Conservation (phyloP, 1,284 basidiomycete genomes). For the Rhodotorula glutinis region DNA sequence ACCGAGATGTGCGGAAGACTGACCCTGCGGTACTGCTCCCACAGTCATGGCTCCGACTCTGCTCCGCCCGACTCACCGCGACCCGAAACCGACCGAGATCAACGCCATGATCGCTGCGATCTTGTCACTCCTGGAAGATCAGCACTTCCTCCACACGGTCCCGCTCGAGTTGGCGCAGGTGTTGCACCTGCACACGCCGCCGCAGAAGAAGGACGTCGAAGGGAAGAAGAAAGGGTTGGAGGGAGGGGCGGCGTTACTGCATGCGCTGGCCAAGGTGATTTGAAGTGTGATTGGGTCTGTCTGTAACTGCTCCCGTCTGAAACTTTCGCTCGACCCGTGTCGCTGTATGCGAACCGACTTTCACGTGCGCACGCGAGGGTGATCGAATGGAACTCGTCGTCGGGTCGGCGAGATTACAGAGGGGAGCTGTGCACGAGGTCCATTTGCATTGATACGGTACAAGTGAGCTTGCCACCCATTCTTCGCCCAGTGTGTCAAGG, state of each 20-base stretch:
- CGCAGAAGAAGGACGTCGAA: not conserved
- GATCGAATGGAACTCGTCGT: too few relatives aligned
- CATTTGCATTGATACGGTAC: too few relatives aligned
- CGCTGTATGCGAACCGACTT: not conserved
- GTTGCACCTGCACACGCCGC: conserved; percentile 19
- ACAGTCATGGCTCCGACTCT: conserved; percentile 32
- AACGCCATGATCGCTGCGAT: conserved; percentile 26
- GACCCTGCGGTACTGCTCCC: too few relatives aligned
- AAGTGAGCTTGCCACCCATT: too few relatives aligned
- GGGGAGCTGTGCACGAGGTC: too few relatives aligned
- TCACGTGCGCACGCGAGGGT: too few relatives aligned
- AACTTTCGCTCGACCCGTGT: too few relatives aligned
- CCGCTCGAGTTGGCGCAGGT: conserved; percentile 27
- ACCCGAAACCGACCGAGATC: conserved; percentile 16
- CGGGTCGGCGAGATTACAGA: too few relatives aligned
- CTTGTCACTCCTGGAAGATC: conserved; percentile 31
- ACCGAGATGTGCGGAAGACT: too few relatives aligned
- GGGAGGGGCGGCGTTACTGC: conserved; percentile 10
- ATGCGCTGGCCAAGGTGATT: conserved; percentile 7
- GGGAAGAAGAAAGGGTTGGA: not conserved
- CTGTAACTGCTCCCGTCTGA: too few relatives aligned
- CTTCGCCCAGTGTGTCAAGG: not conserved
- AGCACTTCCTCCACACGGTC: conserved; percentile 31
- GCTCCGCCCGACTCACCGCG: conserved; percentile 20
- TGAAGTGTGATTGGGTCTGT: not conserved